Conservation (phyloP, 352 stramenopile genomes). For the Globisporangium heterothallicum region DNA sequence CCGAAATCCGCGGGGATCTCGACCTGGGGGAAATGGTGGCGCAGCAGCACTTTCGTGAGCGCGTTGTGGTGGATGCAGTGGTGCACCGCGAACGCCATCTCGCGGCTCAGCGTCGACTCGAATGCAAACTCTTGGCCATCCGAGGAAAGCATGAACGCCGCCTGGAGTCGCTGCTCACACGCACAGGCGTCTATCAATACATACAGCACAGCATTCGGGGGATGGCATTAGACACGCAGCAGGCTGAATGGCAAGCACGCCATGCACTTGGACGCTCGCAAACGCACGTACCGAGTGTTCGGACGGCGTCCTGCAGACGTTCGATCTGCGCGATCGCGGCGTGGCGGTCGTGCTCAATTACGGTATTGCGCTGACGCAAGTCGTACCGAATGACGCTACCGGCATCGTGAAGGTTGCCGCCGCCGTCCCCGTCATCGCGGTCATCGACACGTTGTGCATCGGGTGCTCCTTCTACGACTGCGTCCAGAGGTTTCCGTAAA, state of each 20-base stretch:
- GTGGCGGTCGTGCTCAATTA: slow-evolving; percentile 50
- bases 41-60: slow-evolving; percentile 67
- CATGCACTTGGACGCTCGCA: not conserved
- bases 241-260: not conserved
- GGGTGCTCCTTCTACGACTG: not conserved
- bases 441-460: not conserved
- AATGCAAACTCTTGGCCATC: slow-evolving; percentile 68
- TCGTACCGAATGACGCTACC: slow-evolving; percentile 55
- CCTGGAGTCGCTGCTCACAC: slow-evolving; percentile 27
- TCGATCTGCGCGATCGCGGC: slow-evolving; percentile 55
- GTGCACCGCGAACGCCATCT: slow-evolving; percentile 81
- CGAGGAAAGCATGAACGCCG: slow-evolving; percentile 75
- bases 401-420: slow-evolving; percentile 21
- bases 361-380: slow-evolving; percentile 57
- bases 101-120: slow-evolving; percentile 61
- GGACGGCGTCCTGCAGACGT: slow-evolving; percentile 29
- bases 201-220: too few species aligned
- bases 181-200: slow-evolving; percentile 12
- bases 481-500: slow-evolving; percentile 61
- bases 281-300: slow-evolving; percentile 18
- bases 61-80: slow-evolving; percentile 87
- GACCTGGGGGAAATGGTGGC: slow-evolving; percentile 54
- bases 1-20: slow-evolving; percentile 46
- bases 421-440: slow-evolving; percentile 7
- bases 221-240: not conserved